A percentile compares a stretch with the other conserved stretches of the same genome.
phyloP scores from a whole-genome alignment of 1,284 basidiomycete species.

The Ustilago bromivora region DNA sequence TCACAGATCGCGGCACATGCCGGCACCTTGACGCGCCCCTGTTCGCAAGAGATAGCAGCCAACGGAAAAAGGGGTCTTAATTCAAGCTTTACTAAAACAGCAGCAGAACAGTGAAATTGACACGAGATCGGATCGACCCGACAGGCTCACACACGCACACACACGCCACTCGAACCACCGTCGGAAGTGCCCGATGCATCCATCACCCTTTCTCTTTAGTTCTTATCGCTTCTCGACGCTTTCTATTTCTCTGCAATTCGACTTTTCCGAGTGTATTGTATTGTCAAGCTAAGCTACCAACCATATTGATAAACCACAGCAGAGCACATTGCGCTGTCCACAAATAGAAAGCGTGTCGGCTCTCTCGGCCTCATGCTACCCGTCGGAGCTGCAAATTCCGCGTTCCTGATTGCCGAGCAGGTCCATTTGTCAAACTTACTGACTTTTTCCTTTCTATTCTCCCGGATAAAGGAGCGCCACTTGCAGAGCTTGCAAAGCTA shows the following conservation, averaged over 20 bases:
- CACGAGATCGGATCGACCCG: neutral
- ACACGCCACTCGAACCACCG: neutral
- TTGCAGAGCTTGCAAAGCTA: neutral
- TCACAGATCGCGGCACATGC: too few species aligned
- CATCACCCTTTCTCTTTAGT: neutral
- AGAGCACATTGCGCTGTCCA: neutral
- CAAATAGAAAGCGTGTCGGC: neutral
- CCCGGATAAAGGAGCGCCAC: neutral
- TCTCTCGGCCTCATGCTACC: too few species aligned
- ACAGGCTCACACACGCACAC: neutral
- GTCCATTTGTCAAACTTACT: constrained; percentile 12
- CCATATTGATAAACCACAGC: neutral
- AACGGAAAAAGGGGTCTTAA: too few species aligned
- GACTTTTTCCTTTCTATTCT: constrained; percentile 6
- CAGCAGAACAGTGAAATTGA: too few species aligned
- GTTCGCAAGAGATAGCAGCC: too few species aligned
- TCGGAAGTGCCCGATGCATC: neutral
- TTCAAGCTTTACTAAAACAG: too few species aligned
- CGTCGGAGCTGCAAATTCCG: constrained; percentile 3
- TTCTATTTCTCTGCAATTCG: neutral
- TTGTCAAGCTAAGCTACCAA: neutral
- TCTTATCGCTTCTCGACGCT: neutral
- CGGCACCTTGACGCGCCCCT: too few species aligned
- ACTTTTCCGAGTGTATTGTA: neutral
- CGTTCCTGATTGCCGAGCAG: constrained; percentile 2